Percentiles rank a stretch among this genome's conserved stretches.
phyloP scores from a whole-genome alignment of 106 monocot genomes.

The Posidonia australis region DNA sequence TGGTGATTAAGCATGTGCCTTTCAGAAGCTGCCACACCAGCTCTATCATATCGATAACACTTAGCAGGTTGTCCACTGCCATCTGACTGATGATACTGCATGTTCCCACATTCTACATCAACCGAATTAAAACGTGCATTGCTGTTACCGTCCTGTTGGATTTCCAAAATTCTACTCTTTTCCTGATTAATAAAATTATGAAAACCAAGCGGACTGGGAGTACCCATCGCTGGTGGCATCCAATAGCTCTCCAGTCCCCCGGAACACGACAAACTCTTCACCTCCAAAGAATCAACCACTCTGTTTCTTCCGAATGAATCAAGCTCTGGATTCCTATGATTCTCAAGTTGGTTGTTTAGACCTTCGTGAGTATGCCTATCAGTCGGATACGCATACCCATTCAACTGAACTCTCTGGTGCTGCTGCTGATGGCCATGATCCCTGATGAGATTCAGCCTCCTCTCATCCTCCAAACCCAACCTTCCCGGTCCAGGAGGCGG shows the following conservation, averaged over 20 bases:
- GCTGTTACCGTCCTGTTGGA: background rate
- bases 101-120: background rate
- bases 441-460: conserved; percentile 52
- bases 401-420: background rate
- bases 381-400: background rate
- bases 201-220: background rate
- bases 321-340: background rate
- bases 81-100: background rate
- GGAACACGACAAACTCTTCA: background rate
- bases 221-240: background rate
- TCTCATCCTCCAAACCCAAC: conserved; percentile 36
- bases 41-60: background rate
- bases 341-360: background rate
- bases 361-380: background rate
- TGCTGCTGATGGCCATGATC: conserved; percentile 39
- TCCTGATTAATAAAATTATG: background rate
- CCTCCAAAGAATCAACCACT: background rate
- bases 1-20: too few relatives aligned
- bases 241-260: background rate
- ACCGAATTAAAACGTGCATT: background rate
- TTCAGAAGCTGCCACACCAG: background rate
- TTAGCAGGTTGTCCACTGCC: background rate
- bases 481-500: background rate
- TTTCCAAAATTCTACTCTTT: background rate
- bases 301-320: background rate